A percentile compares a stretch with the other conserved stretches of the same genome.
These are phyloP conservation scores for Candolleomyces aberdarensis DNA, from an alignment of 768 basidiomycete species.

Conservation along the genomic window DNA sequence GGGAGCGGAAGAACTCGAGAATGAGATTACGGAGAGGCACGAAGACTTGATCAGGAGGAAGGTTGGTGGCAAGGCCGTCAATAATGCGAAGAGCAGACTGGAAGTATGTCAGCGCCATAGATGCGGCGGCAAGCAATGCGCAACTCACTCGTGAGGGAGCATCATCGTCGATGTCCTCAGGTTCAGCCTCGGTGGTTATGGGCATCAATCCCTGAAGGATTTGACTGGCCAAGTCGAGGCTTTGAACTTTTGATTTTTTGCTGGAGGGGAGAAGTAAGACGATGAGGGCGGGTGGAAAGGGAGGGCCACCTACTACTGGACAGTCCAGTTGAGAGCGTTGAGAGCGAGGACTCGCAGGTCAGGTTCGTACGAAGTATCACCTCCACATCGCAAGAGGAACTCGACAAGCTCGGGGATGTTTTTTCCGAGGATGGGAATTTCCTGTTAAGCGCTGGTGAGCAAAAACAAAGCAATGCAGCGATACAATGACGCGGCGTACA, in stretches of 20 bases:
- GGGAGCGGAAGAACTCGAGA: conserved; percentile 78
- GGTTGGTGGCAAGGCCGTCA: conserved; percentile 85
- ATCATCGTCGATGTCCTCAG: conserved; percentile 90
- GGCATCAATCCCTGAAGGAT: conserved; percentile 94
- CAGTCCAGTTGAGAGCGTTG: conserved; percentile 94
- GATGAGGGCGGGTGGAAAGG: not conserved
- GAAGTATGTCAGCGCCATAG: not conserved
- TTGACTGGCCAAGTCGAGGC: conserved; percentile 73
- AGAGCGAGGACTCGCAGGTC: conserved; percentile 88
- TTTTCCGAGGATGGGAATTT: conserved; percentile 89
- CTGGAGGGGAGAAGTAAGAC: conserved; percentile 34
- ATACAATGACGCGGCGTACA: conserved; percentile 37
- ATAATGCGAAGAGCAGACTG: conserved; percentile 93
- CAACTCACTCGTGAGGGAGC: conserved; percentile 83
- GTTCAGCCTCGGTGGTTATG: conserved; percentile 90
- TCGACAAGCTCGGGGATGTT: conserved; percentile 84
- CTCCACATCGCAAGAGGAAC: conserved; percentile 84
- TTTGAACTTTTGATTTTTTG: conserved; percentile 95
- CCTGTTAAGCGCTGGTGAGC: conserved; percentile 42
- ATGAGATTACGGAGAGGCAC: conserved; percentile 83
- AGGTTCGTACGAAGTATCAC: conserved; percentile 67
- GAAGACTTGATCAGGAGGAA: conserved; percentile 96
- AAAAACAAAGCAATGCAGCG: not conserved
- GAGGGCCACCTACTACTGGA: conserved; percentile 73
- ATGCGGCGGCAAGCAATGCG: not conserved